Evolutionary conservation across 2,329 filamentous ascomycete genomes (phyloP).

Genomic region (Colletotrichum melonis): DNA sequence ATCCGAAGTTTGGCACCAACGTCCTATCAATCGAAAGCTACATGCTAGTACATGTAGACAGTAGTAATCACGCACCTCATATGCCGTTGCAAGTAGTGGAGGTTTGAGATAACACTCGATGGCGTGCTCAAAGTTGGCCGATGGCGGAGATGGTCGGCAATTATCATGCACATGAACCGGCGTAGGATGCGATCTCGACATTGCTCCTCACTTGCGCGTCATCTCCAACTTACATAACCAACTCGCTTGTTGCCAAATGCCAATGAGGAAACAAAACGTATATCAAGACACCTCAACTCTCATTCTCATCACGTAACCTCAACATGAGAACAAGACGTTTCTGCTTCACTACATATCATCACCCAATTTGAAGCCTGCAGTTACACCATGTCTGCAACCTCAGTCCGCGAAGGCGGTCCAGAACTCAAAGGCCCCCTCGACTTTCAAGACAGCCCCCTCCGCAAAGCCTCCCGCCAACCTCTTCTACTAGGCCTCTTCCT

Average conservation of each 20-base stretch:
- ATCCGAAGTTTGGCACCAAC: too few relatives aligned
- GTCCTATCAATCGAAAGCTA: too few relatives aligned
- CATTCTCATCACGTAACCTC: neutral
- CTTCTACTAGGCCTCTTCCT: constrained; percentile 20
- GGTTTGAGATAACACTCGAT: neutral
- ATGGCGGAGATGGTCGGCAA: constrained; percentile 7
- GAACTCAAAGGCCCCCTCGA: constrained; percentile 16
- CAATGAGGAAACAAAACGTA: neutral
- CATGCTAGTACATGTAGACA: too few relatives aligned
- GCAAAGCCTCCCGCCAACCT: constrained; percentile 9
- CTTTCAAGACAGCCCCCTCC: neutral
- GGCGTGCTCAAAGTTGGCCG: constrained; percentile 1
- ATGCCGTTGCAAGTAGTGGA: neutral
- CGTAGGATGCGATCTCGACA: constrained; percentile 8
- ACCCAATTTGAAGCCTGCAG: too few relatives aligned
- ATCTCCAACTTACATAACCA: constrained; percentile 17
- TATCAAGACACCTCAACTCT: neutral
- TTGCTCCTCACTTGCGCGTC: constrained; percentile 9
- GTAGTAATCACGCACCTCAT: too few relatives aligned
- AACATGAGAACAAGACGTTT: neutral
- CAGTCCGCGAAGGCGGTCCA: constrained; percentile 15
- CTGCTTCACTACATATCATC: neutral
- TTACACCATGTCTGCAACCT: neutral
- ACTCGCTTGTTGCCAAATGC: neutral
- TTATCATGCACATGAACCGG: neutral